These are phyloP conservation scores for Boletellus sp. DNA, from an alignment of 768 basidiomycete genomes.

Conservation along the genomic window DNA sequence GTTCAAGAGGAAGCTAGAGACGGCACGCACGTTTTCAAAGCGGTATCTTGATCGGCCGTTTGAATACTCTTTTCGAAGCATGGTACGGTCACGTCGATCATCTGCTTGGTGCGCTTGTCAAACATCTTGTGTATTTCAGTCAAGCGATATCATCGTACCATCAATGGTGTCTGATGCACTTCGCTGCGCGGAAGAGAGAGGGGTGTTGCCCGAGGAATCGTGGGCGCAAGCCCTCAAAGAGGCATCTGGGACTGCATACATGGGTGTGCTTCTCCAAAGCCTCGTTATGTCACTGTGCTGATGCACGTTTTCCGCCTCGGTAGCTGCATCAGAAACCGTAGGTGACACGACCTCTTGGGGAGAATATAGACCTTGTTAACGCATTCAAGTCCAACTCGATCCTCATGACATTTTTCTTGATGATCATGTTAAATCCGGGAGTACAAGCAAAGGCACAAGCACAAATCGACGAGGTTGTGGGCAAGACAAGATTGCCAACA, in stretches of 20 bases:
- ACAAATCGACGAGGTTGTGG: neutral
- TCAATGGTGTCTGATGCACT: conserved; percentile 5
- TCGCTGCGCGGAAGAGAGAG: neutral
- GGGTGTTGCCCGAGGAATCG: neutral
- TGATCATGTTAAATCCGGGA: neutral
- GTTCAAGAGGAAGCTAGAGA: conserved; percentile 1
- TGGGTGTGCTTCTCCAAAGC: neutral
- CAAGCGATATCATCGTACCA: neutral
- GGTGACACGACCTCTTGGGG: neutral
- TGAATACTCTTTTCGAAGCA: neutral
- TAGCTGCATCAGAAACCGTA: conserved; percentile 2
- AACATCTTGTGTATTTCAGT: neutral
- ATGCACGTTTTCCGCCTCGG: neutral
- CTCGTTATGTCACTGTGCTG: neutral
- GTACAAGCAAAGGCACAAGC: neutral
- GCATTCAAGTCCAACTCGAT: neutral
- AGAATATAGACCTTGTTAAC: too few species aligned
- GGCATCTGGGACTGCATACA: neutral
- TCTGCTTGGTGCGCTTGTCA: neutral
- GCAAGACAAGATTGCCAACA: neutral
- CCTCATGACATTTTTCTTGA: neutral
- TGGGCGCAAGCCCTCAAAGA: conserved; percentile 1
- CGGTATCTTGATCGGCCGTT: conserved; percentile 4
- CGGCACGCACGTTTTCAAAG: neutral
- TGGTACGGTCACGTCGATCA: neutral